Percentiles rank a stretch among this genome's conserved stretches.
Evolutionary conservation across 2,329 filamentous ascomycete species (phyloP).

Genomic region (Colletotrichum tamarilloi): DNA sequence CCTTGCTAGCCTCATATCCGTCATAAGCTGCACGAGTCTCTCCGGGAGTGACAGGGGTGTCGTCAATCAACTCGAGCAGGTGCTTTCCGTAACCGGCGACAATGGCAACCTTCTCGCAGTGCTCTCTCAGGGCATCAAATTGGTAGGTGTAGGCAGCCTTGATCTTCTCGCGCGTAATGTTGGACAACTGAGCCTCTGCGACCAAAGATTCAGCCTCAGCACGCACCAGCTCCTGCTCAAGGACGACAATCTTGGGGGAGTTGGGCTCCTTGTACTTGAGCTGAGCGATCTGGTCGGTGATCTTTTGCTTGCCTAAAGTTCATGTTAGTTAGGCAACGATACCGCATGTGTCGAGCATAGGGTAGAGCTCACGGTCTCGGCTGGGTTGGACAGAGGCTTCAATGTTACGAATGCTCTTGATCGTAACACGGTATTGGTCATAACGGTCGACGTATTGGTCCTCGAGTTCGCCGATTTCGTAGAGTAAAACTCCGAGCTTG

Average conservation of each 20-base stretch:
- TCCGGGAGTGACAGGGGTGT: constrained; percentile 95
- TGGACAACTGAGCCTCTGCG: constrained; percentile 96
- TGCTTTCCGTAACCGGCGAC: constrained; percentile 99
- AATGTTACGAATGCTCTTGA: constrained; percentile 99
- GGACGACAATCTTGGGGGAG: constrained; percentile 95
- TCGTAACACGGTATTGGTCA: constrained; percentile 98
- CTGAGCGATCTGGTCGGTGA: constrained; percentile 97
- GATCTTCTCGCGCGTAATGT: constrained; percentile 99
- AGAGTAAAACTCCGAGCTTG: constrained; percentile 97
- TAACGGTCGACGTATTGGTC: constrained; percentile 99
- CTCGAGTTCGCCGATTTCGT: constrained; percentile 98
- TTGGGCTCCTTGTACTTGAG: constrained; percentile 99
- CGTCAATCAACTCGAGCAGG: constrained; percentile 94
- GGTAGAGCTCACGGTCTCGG: constrained; percentile 81
- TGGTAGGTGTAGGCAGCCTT: constrained; percentile 99
- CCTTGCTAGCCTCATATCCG: constrained; percentile 97
- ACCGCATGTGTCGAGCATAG: not conserved
- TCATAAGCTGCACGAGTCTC: constrained; percentile 97
- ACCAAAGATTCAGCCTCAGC: constrained; percentile 99
- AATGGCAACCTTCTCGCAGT: constrained; percentile 97
- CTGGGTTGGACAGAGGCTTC: constrained; percentile 98
- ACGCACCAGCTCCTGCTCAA: constrained; percentile 98
- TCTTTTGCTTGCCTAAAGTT: constrained; percentile 91
- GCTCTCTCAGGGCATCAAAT: constrained; percentile 96
- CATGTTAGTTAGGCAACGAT: not conserved